phyloP scores from a whole-genome alignment of 768 basidiomycete species.

The Russula abietina region DNA sequence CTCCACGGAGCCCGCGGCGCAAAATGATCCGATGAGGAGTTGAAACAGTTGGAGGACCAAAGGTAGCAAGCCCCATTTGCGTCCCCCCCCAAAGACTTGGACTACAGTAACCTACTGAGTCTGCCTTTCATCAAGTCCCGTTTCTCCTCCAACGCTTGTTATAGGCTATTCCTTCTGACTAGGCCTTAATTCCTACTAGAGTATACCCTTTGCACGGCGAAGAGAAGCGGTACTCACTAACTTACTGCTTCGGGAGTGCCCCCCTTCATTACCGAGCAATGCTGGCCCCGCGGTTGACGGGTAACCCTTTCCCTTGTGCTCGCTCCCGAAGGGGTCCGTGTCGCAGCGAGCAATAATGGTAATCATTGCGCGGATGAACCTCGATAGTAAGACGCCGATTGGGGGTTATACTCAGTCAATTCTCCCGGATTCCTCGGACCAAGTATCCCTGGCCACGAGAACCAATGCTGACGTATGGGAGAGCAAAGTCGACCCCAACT shows the following conservation, averaged over 20 bases:
- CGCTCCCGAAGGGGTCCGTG: constrained; percentile 51
- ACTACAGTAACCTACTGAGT: not conserved
- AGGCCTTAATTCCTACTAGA: not conserved
- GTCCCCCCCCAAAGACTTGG: not conserved
- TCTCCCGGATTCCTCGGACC: not conserved
- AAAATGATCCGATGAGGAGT: not conserved
- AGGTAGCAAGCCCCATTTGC: not conserved
- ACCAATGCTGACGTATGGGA: not conserved
- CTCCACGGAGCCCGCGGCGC: not conserved
- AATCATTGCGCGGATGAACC: constrained; percentile 24
- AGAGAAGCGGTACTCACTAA: not conserved
- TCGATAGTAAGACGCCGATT: too few relatives aligned
- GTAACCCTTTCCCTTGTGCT: constrained; percentile 36
- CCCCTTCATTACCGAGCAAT: not conserved
- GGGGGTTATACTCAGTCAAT: not conserved
- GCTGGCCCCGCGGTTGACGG: not conserved
- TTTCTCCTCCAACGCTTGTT: not conserved
- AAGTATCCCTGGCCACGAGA: not conserved
- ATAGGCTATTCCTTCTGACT: not conserved
- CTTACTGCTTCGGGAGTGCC: not conserved
- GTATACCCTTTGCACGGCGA: not conserved
- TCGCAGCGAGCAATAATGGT: constrained; percentile 44
- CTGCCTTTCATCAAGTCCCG: not conserved
- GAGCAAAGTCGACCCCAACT: not conserved
- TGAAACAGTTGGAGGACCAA: not conserved